These are phyloP conservation scores for Ulota crispa DNA, from an alignment of 225 moss, liverwort and hornwort species.

Conservation along the genomic window DNA sequence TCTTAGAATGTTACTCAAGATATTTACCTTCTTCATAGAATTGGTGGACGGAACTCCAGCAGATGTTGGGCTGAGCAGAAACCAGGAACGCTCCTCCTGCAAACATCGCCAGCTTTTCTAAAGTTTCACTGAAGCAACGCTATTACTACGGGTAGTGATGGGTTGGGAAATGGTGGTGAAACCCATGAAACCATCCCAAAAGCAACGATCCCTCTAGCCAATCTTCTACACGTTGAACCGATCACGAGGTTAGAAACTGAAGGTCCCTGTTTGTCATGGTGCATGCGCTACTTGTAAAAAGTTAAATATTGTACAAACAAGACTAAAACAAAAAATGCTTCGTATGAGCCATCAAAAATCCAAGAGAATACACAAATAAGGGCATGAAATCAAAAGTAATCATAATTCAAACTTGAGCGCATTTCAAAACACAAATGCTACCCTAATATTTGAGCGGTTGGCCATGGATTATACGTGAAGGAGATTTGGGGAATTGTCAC, in stretches of 20 bases:
- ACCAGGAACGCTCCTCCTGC: constrained; percentile 34
- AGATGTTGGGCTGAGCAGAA: constrained; percentile 37
- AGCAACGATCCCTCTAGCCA: constrained; percentile 10
- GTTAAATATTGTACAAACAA: background rate
- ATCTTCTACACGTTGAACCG: constrained; percentile 7
- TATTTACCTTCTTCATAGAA: constrained; percentile 28
- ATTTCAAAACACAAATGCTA: too few relatives aligned
- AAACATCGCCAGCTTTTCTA: constrained; percentile 59
- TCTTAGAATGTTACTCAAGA: constrained; percentile 1
- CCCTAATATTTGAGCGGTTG: too few relatives aligned
- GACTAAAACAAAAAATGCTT: background rate
- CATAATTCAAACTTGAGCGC: too few relatives aligned
- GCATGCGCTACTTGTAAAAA: background rate
- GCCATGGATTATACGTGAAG: too few relatives aligned
- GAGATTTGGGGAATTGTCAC: too few relatives aligned
- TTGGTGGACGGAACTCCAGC: constrained; percentile 40
- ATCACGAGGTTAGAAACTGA: constrained; percentile 17
- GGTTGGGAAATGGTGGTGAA: background rate
- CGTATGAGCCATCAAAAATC: background rate
- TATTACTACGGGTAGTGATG: background rate
- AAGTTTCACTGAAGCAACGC: constrained; percentile 7
- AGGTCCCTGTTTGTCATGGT: background rate
- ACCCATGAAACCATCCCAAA: constrained; percentile 9
- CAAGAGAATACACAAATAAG: too few relatives aligned
- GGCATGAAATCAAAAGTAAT: too few relatives aligned